A percentile compares a stretch with the other conserved stretches of the same genome.
phyloP scores from a whole-genome alignment of 1,284 basidiomycete species.

The Trichosporon sp. region DNA sequence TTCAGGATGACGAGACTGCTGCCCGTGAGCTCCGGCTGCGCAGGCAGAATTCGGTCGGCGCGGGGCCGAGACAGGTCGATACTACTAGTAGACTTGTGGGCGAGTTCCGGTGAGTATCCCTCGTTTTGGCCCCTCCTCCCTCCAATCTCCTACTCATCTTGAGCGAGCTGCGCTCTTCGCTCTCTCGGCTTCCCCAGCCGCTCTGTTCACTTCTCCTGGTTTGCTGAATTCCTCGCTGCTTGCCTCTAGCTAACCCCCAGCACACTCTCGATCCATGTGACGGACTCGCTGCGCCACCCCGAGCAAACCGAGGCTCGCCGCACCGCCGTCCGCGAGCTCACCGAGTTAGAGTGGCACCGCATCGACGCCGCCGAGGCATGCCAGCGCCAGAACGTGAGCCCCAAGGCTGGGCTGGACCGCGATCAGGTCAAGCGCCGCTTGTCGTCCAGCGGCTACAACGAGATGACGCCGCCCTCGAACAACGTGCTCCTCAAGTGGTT shows the following conservation, averaged over 20 bases:
- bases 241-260: constrained; percentile 16
- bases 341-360: constrained; percentile 56
- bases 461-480: constrained; percentile 45
- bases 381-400: constrained; percentile 52
- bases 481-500: constrained; percentile 48
- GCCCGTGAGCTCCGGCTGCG: constrained; percentile 22
- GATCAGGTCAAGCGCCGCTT: constrained; percentile 53
- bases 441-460: constrained; percentile 47
- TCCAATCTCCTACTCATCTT: constrained; percentile 22
- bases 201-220: background rate
- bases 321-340: constrained; percentile 30
- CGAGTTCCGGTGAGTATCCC: constrained; percentile 33
- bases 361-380: constrained; percentile 52
- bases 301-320: constrained; percentile 11
- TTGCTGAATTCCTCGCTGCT: background rate
- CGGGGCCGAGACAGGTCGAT: constrained; percentile 23
- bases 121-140: background rate
- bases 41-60: constrained; percentile 25
- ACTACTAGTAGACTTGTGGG: constrained; percentile 30
- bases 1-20: constrained; percentile 16
- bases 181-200: too few relatives aligned
- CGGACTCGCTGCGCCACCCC: constrained; percentile 31
- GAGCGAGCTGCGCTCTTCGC: too few relatives aligned
- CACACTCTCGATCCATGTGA: constrained; percentile 43
- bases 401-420: constrained; percentile 52